Evolutionary conservation across 495 filamentous ascomycete species (phyloP), one percentile per base, ranked within the genome.

Genomic region (Echria macrotheca): DNA sequence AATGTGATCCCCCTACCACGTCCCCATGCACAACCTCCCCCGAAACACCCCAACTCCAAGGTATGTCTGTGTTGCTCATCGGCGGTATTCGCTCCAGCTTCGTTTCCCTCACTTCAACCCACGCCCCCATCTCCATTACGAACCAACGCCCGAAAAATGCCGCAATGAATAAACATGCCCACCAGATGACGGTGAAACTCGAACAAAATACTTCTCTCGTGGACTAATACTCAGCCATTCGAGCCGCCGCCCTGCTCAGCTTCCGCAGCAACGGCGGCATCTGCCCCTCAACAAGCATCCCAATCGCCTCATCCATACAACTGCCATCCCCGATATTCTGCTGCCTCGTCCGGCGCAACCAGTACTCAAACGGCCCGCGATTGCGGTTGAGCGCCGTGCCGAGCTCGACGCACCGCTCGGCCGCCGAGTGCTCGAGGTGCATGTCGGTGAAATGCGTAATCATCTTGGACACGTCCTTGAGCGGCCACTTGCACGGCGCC

Each of bases 381-480:
- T 74, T 74, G 19, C 61, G 55, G 5, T 46, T 47, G 2, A 74
- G 58, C 0, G 69, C 69, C 2, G 53, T 55, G 1, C 69, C 69
- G 2, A 74, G 57, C 56, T 74, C 71, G 8, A 32, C 28, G 35
- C 67, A 72, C 4, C 71, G 55, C 44, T 74, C 69, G 0, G 46
- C 7, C 0, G 59, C 54, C 12, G 53, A 31, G 26, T 74, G 69
- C 55, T 74, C 71, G 1, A 44, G 56, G 43, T 74, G 71, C 62
- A 74, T 66, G 21, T 69, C 69, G 1, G 69, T 60, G 32, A 66
- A 72, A 40, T 74, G 71, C 28, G 66, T 69, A 31, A 74, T 61
- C 55, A 74, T 65, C 58, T 74, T 74, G 3, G 66, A 65, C 19
- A 71, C 64, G 44, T 72, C 69, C 52, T 70, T 70, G 8, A 74